Conservation (phyloP, 176 grass and related monocot genomes). For the Musa beccarii region DNA sequence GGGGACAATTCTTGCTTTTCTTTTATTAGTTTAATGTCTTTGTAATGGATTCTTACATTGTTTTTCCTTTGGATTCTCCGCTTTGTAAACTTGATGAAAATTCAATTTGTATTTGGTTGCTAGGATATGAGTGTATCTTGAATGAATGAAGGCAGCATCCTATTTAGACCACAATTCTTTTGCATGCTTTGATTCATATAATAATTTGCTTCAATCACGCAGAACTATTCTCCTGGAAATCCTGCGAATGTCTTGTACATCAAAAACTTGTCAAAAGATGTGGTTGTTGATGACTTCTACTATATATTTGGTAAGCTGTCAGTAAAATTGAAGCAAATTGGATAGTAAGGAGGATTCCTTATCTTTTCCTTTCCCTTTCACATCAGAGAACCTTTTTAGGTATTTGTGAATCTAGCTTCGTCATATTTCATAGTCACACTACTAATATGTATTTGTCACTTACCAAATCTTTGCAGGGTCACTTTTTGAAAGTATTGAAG, state of each 20-base stretch:
- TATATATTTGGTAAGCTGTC: constrained; percentile 68
- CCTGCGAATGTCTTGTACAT: constrained; percentile 76
- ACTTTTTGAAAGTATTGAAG: constrained; percentile 53
- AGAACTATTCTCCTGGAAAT: constrained; percentile 86
- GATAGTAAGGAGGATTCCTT: background rate
- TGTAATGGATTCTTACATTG: background rate
- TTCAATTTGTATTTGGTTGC: background rate
- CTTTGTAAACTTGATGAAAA: no score
- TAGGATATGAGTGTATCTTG: background rate
- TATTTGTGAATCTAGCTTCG: background rate
- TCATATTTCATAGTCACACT: constrained; percentile 17
- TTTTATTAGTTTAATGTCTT: background rate
- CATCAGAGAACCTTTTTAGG: background rate
- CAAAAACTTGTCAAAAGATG: constrained; percentile 96
- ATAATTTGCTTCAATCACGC: constrained; percentile 8
- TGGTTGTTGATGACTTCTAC: constrained; percentile 77
- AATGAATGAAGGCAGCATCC: no score
- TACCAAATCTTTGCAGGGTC: constrained; percentile 39
- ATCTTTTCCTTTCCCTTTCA: background rate
- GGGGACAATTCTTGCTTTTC: background rate
- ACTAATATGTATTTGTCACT: constrained; percentile 8
- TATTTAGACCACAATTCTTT: background rate
- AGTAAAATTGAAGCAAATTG: constrained; percentile 5
- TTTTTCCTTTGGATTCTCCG: no score
- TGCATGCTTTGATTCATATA: background rate